Conservation (phyloP, 805 yeast species). For the Suhomyces kilbournensis region DNA sequence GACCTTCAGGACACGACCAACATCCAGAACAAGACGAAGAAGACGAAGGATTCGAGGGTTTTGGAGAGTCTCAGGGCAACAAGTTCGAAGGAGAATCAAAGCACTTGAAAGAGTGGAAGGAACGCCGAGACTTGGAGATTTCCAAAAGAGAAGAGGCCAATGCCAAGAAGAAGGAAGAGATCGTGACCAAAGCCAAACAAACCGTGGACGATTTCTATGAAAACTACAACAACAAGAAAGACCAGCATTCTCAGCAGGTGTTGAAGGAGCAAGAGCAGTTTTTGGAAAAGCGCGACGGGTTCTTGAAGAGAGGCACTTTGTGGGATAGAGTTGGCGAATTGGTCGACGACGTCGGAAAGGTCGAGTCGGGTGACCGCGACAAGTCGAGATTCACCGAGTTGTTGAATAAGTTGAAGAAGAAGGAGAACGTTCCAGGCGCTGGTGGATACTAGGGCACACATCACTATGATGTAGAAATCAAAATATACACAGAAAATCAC, state of each 20-base stretch:
- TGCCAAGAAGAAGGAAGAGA: conserved; percentile 57
- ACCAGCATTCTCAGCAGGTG: conserved; percentile 60
- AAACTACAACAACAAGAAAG: conserved; percentile 81
- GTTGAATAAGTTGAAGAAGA: conserved; percentile 62
- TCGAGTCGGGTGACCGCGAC: conserved; percentile 49
- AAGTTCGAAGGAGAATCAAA: conserved; percentile 47
- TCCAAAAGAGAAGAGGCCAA: conserved; percentile 74
- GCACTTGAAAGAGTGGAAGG: conserved; percentile 67
- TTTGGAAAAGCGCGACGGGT: conserved; percentile 69
- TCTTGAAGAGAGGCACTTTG: conserved; percentile 36
- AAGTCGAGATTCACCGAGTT: conserved; percentile 69
- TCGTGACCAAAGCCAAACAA: conserved; percentile 72
- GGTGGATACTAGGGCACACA: conserved; percentile 51
- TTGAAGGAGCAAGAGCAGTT: conserved; percentile 68
- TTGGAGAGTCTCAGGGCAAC: conserved; percentile 14
- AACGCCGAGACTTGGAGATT: conserved; percentile 75
- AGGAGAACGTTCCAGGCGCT: conserved; percentile 74
- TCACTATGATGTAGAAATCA: too few relatives aligned
- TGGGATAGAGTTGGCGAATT: conserved; percentile 62
- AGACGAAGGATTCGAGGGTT: conserved; percentile 44
- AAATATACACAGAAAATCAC: too few relatives aligned
- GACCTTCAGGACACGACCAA: conserved; percentile 16
- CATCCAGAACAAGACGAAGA: conserved; percentile 24
- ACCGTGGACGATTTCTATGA: conserved; percentile 91
- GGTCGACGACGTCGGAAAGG: conserved; percentile 43